Evolutionary conservation across 2,329 filamentous ascomycete species (phyloP), one percentile per base, ranked within the genome.

Genomic region (Botrytis cinerea): DNA sequence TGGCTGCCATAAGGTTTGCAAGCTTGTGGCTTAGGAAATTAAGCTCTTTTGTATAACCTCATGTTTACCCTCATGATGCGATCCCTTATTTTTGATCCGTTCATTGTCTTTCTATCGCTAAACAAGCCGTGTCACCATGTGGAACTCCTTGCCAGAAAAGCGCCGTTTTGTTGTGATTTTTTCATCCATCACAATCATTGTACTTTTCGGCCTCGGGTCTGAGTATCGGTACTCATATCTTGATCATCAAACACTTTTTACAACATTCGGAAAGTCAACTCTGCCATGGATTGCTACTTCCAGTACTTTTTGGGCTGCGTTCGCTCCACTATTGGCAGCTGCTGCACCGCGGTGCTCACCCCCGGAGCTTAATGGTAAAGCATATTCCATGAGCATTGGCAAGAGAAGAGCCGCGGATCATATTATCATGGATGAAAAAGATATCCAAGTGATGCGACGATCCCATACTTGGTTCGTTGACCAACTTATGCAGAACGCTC

Each of bases 221-320:
- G 70, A 71, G 43, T 71, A 63, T 32, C 25, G 38, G 5, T 63
- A 59, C 35, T 71, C 59, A 18, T 64, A 54, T 57, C n/a, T 64
- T 32, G 59, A 62, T 22, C 32, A 9, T 45, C 70, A 71, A 57
- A 45, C 45, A 38, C 25, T 71, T 38, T 43, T 59, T 4, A n/a
- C 60, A 6, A 22, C 22, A 8, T 32, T 64, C n/a, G 45, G 46
- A 32, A 61, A 64, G 7, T 16, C 60, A 32, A 20, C 10, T 28
- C 18, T 64, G 12, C 46, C 70, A 59, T 71, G 70, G 70, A 46
- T 38, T 32, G 46, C 59, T n/a, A 25, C 60, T 25, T 57, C 71
- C 20, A 72, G 28, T 28, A 38, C 32, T 16, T 78, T 78, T 69
- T 78, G 77, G 77, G 35, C 68, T 38, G n/a, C 57, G 7, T 76